A percentile compares a stretch with the other conserved stretches of the same genome.
phyloP scores from a whole-genome alignment of 331 rosid species.

The Pyrus hybrid region DNA sequence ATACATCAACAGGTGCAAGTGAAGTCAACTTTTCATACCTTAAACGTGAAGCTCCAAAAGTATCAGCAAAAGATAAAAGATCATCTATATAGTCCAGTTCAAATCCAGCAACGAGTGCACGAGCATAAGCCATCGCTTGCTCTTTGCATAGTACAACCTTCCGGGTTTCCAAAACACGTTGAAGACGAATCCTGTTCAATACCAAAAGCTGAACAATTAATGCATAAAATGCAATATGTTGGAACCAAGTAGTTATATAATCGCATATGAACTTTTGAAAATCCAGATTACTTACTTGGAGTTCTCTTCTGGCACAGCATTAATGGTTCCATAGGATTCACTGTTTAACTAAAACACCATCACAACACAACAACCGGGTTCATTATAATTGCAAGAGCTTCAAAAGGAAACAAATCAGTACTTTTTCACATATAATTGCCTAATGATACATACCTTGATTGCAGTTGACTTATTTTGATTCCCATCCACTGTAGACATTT shows the following conservation, averaged over 20 bases:
- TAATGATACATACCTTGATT: slow-evolving; percentile 37
- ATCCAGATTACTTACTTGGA: slow-evolving; percentile 50
- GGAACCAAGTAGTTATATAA: background rate
- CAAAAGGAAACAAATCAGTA: slow-evolving; percentile 7
- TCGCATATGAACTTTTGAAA: background rate
- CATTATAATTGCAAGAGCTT: slow-evolving; percentile 6
- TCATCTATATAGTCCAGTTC: slow-evolving; percentile 67
- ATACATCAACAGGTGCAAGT: background rate
- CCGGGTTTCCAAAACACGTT: slow-evolving; percentile 82
- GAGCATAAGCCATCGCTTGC: slow-evolving; percentile 99
- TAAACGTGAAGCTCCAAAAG: slow-evolving; percentile 96
- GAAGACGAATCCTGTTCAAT: slow-evolving; percentile 75
- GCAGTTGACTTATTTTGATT: slow-evolving; percentile 32
- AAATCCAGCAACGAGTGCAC: slow-evolving; percentile 86
- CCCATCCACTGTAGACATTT: slow-evolving; percentile 41
- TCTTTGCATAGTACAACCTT: slow-evolving; percentile 83
- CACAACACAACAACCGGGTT: slow-evolving; percentile 9
- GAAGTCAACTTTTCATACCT: slow-evolving; percentile 37
- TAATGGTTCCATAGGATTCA: slow-evolving; percentile 30
- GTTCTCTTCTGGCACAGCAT: slow-evolving; percentile 62
- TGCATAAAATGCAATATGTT: slow-evolving; percentile 11
- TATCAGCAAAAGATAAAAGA: slow-evolving; percentile 75
- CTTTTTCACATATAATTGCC: slow-evolving; percentile 3
- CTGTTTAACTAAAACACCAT: slow-evolving; percentile 34
- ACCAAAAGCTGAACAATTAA: slow-evolving; percentile 25